Evolutionary conservation across 202 grass and related monocot species (phyloP), one percentile per base, ranked within the genome.

Genomic region (Dendrocalamus latiflorus): DNA sequence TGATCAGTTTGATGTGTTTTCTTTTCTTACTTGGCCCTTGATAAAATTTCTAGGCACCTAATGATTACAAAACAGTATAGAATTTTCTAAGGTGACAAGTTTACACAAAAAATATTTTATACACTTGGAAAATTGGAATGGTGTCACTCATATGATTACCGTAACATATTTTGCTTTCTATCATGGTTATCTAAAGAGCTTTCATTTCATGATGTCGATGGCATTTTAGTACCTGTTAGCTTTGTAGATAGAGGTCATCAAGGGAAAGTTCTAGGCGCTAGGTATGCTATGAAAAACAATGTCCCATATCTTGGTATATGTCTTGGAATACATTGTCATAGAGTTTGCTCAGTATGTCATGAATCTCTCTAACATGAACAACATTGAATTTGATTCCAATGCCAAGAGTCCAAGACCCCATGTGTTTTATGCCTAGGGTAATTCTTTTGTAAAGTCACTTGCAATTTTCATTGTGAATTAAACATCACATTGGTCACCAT

Each of bases 371-470:
- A 81, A 83, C 43, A 93, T 91, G 0, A 99, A 99, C 78, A 99
- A 93, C 72, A 99, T 89, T 17, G 96, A 99, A 81, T 99, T 99
- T 65, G 91, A 99, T 57, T 71, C 78, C 30, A 62, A 96, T 63
- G 85, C 91, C 75, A 87, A 89, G 57, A 85, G 26, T 26, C 26
- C 26, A 26, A 26, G 26, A 26, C 75, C n/a, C 93, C 93, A 7
- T 93, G 91, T 90, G 91, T 99, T 68, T 94, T 76, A 99, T 99
- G 96, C 96, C 96, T 51, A 93, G 96, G 96, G 96, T 99, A 91
- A 91, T 61, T 87, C 28, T 71, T 81, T 70, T 64, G 38, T 72
- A 25, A 81, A 49, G 74, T 18, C 57, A 4, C 37, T 71, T 72
- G 10, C 1, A 49, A 36, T 39, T 74, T 81, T 22, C 73, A 34